Percentiles rank a stretch among this genome's conserved stretches.
phyloP scores from a whole-genome alignment of 2,329 filamentous ascomycete genomes.

The Grosmannia huntii region DNA sequence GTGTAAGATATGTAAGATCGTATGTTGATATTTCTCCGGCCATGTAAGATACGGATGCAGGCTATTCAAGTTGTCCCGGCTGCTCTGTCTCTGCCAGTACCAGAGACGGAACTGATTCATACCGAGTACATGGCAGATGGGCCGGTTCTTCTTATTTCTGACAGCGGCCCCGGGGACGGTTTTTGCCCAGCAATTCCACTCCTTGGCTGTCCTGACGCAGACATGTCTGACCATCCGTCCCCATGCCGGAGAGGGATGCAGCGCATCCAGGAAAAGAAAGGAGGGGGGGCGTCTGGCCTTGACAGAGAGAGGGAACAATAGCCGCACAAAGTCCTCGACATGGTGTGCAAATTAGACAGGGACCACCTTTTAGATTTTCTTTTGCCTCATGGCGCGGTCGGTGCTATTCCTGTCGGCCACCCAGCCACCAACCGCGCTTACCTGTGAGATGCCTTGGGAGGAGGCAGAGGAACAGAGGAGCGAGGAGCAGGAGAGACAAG shows the following conservation, averaged over 20 bases:
- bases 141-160: background rate
- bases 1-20: background rate
- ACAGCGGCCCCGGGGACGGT: background rate
- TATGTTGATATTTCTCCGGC: too few species aligned
- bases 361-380: background rate
- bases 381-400: background rate
- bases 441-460: background rate
- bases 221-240: background rate
- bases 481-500: too few species aligned
- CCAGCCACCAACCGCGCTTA: background rate
- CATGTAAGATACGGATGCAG: too few species aligned
- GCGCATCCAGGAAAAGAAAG: too few species aligned
- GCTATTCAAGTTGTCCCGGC: too few species aligned
- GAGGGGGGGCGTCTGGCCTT: too few species aligned
- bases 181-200: background rate
- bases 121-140: too few species aligned
- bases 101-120: too few species aligned
- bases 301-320: background rate
- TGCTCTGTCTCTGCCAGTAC: too few species aligned
- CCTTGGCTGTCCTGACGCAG: background rate
- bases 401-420: background rate
- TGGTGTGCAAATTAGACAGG: background rate
- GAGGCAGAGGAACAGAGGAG: background rate
- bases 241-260: background rate
- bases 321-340: background rate